Conservation (phyloP, 441 rosid genomes). For the Arabidopsis lyrata region DNA sequence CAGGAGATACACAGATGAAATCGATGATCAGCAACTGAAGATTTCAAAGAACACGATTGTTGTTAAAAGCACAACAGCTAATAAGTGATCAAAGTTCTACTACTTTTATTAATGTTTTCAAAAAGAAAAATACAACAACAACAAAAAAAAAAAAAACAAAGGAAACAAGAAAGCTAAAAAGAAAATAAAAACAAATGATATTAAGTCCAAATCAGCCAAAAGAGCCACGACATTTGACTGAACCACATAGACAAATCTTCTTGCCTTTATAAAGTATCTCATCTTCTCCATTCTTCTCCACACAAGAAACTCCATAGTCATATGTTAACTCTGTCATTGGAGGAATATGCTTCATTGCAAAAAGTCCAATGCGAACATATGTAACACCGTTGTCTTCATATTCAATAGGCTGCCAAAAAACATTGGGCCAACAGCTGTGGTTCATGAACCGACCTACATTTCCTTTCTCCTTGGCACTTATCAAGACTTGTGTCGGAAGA, state of each 20-base stretch:
- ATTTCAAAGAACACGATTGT: no score
- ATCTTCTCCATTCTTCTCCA: slow-evolving; percentile 5
- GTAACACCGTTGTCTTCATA: slow-evolving; percentile 10
- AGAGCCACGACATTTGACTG: not conserved
- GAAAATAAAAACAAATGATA: not conserved
- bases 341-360: slow-evolving; percentile 51
- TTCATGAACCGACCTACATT: slow-evolving; percentile 61
- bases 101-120: no score
- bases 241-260: slow-evolving; percentile 21
- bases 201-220: slow-evolving; percentile 13
- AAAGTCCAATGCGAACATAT: slow-evolving; percentile 45
- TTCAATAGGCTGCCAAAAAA: slow-evolving; percentile 56
- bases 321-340: slow-evolving; percentile 55
- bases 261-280: not conserved
- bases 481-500: not conserved
- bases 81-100: no score
- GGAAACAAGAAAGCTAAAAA: not conserved
- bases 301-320: slow-evolving; percentile 46
- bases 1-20: no score
- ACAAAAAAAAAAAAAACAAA: no score
- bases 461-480: slow-evolving; percentile 44
- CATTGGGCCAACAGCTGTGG: slow-evolving; percentile 56
- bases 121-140: no score
- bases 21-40: no score
- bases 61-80: no score